Conservation (phyloP, 805 yeast genomes). For the Lipomyces sp. region DNA sequence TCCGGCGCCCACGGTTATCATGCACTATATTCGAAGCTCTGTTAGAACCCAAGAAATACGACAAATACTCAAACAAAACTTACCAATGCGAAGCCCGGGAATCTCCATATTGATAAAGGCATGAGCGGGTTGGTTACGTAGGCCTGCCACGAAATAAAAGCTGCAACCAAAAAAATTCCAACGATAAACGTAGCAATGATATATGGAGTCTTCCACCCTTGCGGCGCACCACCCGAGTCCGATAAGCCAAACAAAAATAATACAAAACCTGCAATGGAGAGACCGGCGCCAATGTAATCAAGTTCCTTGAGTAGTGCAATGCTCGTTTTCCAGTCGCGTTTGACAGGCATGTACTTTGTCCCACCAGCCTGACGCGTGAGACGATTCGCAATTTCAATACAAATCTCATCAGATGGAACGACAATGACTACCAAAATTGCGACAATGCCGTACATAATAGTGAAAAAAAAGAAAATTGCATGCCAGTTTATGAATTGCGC, state of each 20-base stretch:
- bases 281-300: slow-evolving; percentile 47
- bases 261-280: slow-evolving; percentile 44
- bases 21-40: slow-evolving; percentile 22
- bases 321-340: slow-evolving; percentile 32
- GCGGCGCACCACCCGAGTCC: slow-evolving; percentile 42
- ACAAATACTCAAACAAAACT: neutral
- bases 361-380: slow-evolving; percentile 26
- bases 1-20: slow-evolving; percentile 40
- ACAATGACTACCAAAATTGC: slow-evolving; percentile 33
- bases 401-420: slow-evolving; percentile 41
- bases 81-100: slow-evolving; percentile 42
- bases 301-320: slow-evolving; percentile 41
- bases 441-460: slow-evolving; percentile 40
- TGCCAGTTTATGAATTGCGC: slow-evolving; percentile 43
- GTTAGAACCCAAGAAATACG: too few species aligned
- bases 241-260: slow-evolving; percentile 47
- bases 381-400: slow-evolving; percentile 7
- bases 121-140: slow-evolving; percentile 44
- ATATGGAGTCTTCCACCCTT: slow-evolving; percentile 48
- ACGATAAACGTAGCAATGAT: slow-evolving; percentile 45
- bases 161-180: slow-evolving; percentile 40
- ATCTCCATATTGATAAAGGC: slow-evolving; percentile 47
- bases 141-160: slow-evolving; percentile 43
- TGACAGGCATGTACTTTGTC: slow-evolving; percentile 41
- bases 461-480: slow-evolving; percentile 42